Evolutionary conservation across 2,329 filamentous ascomycete species (phyloP), one percentile per base, ranked within the genome.

Genomic region (Xylaria arbuscula): DNA sequence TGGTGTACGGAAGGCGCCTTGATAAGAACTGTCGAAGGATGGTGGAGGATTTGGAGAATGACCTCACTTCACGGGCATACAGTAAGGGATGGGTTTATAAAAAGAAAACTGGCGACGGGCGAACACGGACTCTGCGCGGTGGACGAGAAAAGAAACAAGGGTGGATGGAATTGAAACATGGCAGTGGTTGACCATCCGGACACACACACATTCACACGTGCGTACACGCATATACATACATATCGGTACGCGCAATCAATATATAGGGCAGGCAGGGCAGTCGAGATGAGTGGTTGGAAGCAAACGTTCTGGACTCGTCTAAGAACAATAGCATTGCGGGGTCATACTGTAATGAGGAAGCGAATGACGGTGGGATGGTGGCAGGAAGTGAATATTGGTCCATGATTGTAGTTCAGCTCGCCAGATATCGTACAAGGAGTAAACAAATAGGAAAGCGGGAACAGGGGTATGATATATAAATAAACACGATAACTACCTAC

Each of bases 141-240:
- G 17, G 61, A 61, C 34, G 13, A 62, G 58, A 60, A 61, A 66
- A 61, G 54, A 66, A 69, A 64, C 59, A 61, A 65, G 57, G 61
- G 42, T 56, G 45, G 61, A 36, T 56, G 45, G 15, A 8, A 66
- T 61, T 61, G 62, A 64, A 51, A 71, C 60, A 42, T 51, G 67
- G 45, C 17, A 56, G 64, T 54, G 61, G 68, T 65, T 65, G 68
- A 65, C 38, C 59, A 60, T 55, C 66, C 48, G 54, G 36, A 69
- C 22, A 36, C 38, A 28, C 11, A 48, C 47, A 19, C 42, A 9
- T n/a, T n/a, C 28, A 28, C 40, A 9, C 58, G 51, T 48, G 53
- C 34, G 10, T 13, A 40, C 57, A 50, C 2, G 38, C 55, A 38
- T 34, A 48, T 24, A 9, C 58, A 58, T 59, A 58, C 47, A 15